phyloP scores from a whole-genome alignment of 441 rosid genomes.

The Manihot esculenta region DNA sequence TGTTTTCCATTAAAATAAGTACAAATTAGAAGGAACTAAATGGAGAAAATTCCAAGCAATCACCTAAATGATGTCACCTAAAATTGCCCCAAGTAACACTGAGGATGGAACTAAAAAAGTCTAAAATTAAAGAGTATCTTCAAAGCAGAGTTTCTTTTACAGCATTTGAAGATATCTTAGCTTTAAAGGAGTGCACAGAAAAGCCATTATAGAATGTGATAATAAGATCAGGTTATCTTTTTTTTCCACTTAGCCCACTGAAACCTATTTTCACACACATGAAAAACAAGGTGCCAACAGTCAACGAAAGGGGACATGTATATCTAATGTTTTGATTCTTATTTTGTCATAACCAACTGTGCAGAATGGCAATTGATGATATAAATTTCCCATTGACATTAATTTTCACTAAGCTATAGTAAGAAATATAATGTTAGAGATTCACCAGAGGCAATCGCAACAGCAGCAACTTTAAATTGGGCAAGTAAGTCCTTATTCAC shows the following conservation, averaged over 20 bases:
- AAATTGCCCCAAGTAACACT: not conserved
- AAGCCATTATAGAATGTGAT: not conserved
- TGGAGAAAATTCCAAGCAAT: not conserved
- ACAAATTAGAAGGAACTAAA: not conserved
- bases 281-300: not conserved
- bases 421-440: not conserved
- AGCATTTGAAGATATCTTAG: not conserved
- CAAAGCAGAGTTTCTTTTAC: not conserved
- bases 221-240: not conserved
- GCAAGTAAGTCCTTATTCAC: constrained; percentile 82
- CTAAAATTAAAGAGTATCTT: not conserved
- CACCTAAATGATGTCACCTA: not conserved
- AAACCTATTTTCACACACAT: constrained; percentile 1
- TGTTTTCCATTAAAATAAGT: not conserved
- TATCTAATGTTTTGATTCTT: not conserved
- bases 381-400: not conserved
- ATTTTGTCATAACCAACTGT: not conserved
- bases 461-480: constrained; percentile 89
- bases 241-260: not conserved
- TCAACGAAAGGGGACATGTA: not conserved
- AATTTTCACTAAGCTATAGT: not conserved
- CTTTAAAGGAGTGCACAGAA: not conserved
- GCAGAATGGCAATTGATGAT: not conserved
- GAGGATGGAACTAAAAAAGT: not conserved
- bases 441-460: constrained; percentile 92